Conservation (phyloP, 306 rosid genomes). For the Quercus cerris region DNA sequence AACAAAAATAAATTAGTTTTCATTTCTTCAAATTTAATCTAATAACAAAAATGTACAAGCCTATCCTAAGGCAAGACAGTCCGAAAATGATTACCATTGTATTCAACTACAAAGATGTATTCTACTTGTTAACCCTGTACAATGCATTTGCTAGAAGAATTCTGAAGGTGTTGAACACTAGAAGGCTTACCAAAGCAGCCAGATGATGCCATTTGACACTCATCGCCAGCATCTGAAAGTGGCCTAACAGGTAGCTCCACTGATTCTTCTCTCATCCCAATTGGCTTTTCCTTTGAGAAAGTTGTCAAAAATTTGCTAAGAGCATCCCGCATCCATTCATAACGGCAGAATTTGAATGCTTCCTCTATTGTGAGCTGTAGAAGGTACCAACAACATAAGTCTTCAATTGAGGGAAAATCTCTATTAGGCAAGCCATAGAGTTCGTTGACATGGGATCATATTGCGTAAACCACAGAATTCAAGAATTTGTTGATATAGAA, state of each 20-base stretch:
- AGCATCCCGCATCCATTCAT: constrained; percentile 42
- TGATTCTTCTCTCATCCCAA: constrained; percentile 1
- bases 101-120: background rate
- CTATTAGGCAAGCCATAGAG: background rate
- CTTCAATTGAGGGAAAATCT: background rate
- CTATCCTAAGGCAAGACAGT: background rate
- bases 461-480: background rate
- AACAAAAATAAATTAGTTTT: background rate
- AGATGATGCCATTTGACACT: constrained; percentile 20
- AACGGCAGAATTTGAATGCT: constrained; percentile 30
- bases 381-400: background rate
- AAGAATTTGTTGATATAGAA: background rate
- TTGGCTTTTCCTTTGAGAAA: background rate
- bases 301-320: constrained; percentile 12
- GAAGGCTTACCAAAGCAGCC: constrained; percentile 12
- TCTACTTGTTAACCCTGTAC: constrained; percentile 3
- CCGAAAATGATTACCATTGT: background rate
- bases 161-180: constrained; percentile 12
- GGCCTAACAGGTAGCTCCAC: constrained; percentile 5
- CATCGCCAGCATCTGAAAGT: constrained; percentile 11
- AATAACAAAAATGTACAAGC: background rate
- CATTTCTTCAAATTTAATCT: background rate
- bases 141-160: constrained; percentile 1
- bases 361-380: constrained; percentile 27
- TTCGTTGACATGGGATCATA: background rate